A percentile compares a stretch with the other conserved stretches of the same genome.
Conservation (phyloP, 78 protist genomes). For the Dictyostelium intermedium region DNA sequence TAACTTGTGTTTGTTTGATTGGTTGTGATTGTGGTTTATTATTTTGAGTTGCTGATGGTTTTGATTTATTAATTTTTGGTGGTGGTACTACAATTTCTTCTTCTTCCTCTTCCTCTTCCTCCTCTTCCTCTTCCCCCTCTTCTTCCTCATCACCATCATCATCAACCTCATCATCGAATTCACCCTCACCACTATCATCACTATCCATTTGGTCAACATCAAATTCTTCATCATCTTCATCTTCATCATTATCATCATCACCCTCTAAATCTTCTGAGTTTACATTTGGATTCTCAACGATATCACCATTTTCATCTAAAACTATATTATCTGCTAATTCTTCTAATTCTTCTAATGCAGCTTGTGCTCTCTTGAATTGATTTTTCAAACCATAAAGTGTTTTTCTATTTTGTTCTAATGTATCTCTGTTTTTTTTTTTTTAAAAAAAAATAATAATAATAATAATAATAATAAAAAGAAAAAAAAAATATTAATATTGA, state of each 20-base stretch:
- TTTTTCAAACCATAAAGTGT: neutral
- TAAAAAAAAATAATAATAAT: too few relatives aligned
- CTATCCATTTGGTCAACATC: neutral
- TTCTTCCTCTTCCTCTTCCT: neutral
- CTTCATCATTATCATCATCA: constrained; percentile 2
- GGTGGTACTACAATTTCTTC: neutral
- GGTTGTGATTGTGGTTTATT: neutral
- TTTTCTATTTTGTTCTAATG: constrained; percentile 31
- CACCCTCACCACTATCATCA: neutral
- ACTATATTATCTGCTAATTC: constrained; percentile 20
- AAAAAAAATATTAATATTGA: neutral
- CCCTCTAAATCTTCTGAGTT: neutral
- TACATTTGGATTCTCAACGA: neutral
- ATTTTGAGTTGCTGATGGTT: neutral
- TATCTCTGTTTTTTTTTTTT: neutral
- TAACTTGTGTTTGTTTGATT: neutral
- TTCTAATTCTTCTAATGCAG: constrained; percentile 43
- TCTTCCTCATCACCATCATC: neutral
- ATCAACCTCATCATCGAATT: neutral
- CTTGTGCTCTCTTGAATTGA: neutral
- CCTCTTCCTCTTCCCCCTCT: neutral
- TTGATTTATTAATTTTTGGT: neutral
- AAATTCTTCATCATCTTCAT: neutral
- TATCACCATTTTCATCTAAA: constrained; percentile 18
- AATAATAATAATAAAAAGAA: neutral